These are phyloP conservation scores for Trametes polyzona DNA, from an alignment of 1,284 basidiomycete species.

Conservation along the genomic window DNA sequence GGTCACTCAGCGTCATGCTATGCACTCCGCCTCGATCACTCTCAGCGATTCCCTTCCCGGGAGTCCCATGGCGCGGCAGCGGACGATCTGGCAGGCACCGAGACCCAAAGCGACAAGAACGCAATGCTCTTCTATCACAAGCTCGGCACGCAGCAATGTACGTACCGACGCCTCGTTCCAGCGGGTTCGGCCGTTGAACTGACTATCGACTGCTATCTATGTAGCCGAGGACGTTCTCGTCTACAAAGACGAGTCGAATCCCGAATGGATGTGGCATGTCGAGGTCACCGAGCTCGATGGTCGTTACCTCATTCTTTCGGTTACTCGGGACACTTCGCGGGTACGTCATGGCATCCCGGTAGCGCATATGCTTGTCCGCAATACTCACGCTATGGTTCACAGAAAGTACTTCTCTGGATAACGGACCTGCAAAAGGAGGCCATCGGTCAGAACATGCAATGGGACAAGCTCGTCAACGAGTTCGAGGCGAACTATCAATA, in stretches of 20 bases:
- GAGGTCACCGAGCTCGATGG: constrained; percentile 64
- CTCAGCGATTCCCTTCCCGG: constrained; percentile 61
- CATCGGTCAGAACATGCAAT: constrained; percentile 67
- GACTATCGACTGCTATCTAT: constrained; percentile 4
- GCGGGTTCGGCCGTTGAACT: neutral
- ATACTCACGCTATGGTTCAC: constrained; percentile 4
- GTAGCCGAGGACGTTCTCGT: constrained; percentile 72
- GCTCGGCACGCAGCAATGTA: constrained; percentile 72
- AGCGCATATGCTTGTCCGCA: neutral
- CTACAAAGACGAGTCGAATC: constrained; percentile 64
- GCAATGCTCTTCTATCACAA: constrained; percentile 79
- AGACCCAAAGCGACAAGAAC: constrained; percentile 67
- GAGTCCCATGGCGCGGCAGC: constrained; percentile 51
- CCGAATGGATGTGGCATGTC: constrained; percentile 67
- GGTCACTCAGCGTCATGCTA: neutral
- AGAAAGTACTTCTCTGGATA: constrained; percentile 81
- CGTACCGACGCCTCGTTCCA: constrained; percentile 21
- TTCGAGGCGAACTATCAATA: constrained; percentile 66
- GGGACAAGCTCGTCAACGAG: constrained; percentile 69
- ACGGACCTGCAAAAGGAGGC: constrained; percentile 62
- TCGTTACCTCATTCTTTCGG: constrained; percentile 62
- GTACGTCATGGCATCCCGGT: constrained; percentile 40
- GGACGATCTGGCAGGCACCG: constrained; percentile 62
- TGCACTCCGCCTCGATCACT: neutral
- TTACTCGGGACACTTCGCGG: constrained; percentile 65